phyloP scores from a whole-genome alignment of 2,329 filamentous ascomycete genomes.

The Allantophomopsis lycopodina region DNA sequence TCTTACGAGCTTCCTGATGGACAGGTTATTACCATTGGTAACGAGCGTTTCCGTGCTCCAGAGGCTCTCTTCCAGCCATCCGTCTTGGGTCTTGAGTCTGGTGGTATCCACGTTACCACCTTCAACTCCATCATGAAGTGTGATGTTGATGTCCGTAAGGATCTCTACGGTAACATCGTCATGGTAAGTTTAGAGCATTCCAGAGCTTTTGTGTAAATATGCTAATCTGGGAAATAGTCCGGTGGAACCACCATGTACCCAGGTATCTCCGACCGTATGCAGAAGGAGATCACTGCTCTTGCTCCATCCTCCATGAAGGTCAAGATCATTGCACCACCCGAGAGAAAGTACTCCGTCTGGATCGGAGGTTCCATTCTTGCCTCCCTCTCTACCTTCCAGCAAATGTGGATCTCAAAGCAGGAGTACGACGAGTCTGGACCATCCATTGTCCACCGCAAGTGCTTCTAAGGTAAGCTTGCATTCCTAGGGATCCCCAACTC shows the following conservation, averaged over 20 bases:
- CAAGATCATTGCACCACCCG: constrained; percentile 99
- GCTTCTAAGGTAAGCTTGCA: constrained; percentile 73
- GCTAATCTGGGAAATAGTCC: constrained; percentile 45
- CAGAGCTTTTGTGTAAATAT: constrained; percentile 1
- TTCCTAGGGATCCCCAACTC: not conserved
- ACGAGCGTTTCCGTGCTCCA: constrained; percentile 99
- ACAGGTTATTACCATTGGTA: constrained; percentile 98
- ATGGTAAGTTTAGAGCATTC: constrained; percentile 58
- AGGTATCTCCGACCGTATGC: constrained; percentile 99
- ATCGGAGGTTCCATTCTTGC: constrained; percentile 99
- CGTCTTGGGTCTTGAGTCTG: constrained; percentile 94
- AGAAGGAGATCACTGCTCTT: constrained; percentile 99
- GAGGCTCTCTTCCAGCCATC: constrained; percentile 99
- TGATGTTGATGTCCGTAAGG: constrained; percentile 99
- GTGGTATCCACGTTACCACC: constrained; percentile 98
- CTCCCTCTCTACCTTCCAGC: constrained; percentile 99
- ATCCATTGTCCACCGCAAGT: constrained; percentile 99
- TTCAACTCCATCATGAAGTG: constrained; percentile 99
- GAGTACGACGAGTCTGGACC: constrained; percentile 99
- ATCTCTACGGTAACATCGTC: constrained; percentile 99
- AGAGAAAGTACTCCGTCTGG: constrained; percentile 99
- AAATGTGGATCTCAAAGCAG: constrained; percentile 99
- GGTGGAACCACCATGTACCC: constrained; percentile 99
- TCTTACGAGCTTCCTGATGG: constrained; percentile 99
- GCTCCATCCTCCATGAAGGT: constrained; percentile 99